A percentile compares a stretch with the other conserved stretches of the same genome.
Conservation (phyloP, 1,284 basidiomycete species). For the Schizopora paradoxa region DNA sequence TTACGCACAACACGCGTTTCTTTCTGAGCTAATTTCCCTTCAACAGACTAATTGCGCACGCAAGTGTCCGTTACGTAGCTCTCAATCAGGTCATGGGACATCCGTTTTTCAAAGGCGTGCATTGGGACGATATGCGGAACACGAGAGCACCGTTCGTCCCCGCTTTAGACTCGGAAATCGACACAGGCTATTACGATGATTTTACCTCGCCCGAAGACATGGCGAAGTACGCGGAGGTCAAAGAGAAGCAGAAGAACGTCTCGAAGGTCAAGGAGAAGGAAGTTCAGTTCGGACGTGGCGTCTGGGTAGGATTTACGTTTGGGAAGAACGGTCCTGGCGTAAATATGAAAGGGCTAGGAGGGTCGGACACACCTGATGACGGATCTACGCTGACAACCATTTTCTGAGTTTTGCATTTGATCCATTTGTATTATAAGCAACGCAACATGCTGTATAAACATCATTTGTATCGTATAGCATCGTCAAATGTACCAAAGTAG, state of each 20-base stretch:
- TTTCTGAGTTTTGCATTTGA: slow-evolving; percentile 36
- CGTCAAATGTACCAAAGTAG: not conserved
- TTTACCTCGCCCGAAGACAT: slow-evolving; percentile 92
- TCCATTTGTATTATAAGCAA: no score
- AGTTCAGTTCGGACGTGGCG: slow-evolving; percentile 65
- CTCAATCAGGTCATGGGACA: slow-evolving; percentile 73
- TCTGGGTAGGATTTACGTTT: slow-evolving; percentile 98
- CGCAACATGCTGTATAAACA: no score
- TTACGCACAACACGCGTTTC: not conserved
- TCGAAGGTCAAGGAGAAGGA: slow-evolving; percentile 89
- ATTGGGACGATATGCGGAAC: slow-evolving; percentile 77
- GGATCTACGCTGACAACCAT: slow-evolving; percentile 57
- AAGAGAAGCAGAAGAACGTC: slow-evolving; percentile 95
- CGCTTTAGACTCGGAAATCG: slow-evolving; percentile 89
- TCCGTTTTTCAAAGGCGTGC: slow-evolving; percentile 78
- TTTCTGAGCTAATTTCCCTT: slow-evolving; percentile 6
- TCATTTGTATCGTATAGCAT: slow-evolving; percentile 3
- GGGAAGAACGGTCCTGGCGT: slow-evolving; percentile 74
- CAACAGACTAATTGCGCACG: slow-evolving; percentile 54
- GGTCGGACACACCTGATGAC: slow-evolving; percentile 35
- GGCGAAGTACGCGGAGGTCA: slow-evolving; percentile 97
- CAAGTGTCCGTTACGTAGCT: slow-evolving; percentile 74
- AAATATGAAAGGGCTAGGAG: slow-evolving; percentile 28
- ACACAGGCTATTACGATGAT: slow-evolving; percentile 98
- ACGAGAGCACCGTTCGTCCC: slow-evolving; percentile 93